Evolutionary conservation across 139 green algal genomes (phyloP).

Genomic region (Tetradesmus obliquus): DNA sequence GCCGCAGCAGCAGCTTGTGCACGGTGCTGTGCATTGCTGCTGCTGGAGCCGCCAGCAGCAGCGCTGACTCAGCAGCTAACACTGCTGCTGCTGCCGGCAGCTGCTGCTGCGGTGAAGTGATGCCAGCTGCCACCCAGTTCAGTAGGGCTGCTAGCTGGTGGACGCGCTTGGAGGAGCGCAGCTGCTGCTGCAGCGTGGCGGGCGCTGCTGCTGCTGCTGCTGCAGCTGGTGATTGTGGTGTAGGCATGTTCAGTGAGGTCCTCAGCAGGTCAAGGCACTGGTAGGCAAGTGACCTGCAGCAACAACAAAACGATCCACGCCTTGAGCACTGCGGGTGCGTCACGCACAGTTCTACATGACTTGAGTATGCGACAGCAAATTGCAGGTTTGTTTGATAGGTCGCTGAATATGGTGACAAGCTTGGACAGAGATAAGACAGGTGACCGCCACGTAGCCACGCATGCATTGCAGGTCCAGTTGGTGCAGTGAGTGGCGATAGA

Average conservation of each 20-base stretch:
- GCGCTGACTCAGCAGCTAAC: constrained; percentile 70
- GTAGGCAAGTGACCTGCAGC: constrained; percentile 30
- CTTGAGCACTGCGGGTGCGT: neutral
- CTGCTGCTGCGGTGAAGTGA: constrained; percentile 60
- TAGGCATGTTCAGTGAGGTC: neutral
- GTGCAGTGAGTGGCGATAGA: too few species aligned
- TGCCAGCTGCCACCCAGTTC: constrained; percentile 43
- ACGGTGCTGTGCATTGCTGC: constrained; percentile 57
- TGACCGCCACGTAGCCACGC: too few species aligned
- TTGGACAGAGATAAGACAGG: too few species aligned
- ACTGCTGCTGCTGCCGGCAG: constrained; percentile 64
- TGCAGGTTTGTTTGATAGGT: too few species aligned
- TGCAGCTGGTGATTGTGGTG: neutral
- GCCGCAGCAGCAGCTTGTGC: constrained; percentile 60
- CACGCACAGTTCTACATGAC: too few species aligned
- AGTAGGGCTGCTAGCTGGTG: constrained; percentile 61
- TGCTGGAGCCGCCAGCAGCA: constrained; percentile 56
- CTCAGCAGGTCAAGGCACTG: neutral
- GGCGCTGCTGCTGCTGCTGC: neutral
- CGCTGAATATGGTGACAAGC: too few species aligned
- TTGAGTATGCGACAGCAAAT: too few species aligned
- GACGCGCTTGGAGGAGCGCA: neutral
- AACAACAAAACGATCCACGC: neutral
- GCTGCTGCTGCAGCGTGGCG: constrained; percentile 24
- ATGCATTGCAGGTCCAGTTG: too few species aligned